phyloP scores from a whole-genome alignment of 495 filamentous ascomycete genomes.

The Aspergillus saccharolyticus region DNA sequence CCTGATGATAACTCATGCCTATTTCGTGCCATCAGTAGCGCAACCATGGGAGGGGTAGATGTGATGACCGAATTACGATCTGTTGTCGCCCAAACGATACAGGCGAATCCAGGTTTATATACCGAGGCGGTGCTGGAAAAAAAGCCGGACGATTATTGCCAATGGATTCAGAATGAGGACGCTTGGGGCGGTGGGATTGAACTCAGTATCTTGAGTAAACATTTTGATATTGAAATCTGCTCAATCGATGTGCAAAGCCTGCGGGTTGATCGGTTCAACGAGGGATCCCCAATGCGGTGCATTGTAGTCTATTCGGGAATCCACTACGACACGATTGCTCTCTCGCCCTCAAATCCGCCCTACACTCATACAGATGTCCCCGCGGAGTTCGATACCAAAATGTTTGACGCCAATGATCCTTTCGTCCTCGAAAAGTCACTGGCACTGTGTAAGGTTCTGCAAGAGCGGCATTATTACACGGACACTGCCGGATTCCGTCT shows the following conservation, averaged over 20 bases:
- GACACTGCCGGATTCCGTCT: conserved; percentile 82
- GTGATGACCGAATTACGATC: conserved; percentile 72
- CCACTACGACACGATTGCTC: conserved; percentile 89
- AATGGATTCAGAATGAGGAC: conserved; percentile 74
- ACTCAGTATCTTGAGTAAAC: conserved; percentile 73
- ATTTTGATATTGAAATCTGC: conserved; percentile 84
- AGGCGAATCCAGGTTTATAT: conserved; percentile 64
- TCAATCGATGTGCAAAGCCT: conserved; percentile 72
- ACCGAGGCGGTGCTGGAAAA: conserved; percentile 71
- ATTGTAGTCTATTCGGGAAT: conserved; percentile 90
- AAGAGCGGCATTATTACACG: conserved; percentile 78
- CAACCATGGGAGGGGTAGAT: conserved; percentile 66
- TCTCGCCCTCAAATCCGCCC: conserved; percentile 60
- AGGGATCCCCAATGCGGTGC: conserved; percentile 62
- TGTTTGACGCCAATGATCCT: conserved; percentile 68
- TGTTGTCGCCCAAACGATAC: conserved; percentile 77
- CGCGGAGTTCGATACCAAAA: conserved; percentile 69
- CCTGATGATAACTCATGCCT: conserved; percentile 95
- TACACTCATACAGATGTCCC: conserved; percentile 52
- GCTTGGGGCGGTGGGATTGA: conserved; percentile 95
- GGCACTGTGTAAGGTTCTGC: conserved; percentile 66
- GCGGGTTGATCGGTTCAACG: conserved; percentile 74
- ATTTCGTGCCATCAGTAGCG: conserved; percentile 81
- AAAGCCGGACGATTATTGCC: conserved; percentile 69
- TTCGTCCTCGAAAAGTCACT: conserved; percentile 62